phyloP scores from a whole-genome alignment of 2,329 filamentous ascomycete genomes.

The Botrytis sinoallii region DNA sequence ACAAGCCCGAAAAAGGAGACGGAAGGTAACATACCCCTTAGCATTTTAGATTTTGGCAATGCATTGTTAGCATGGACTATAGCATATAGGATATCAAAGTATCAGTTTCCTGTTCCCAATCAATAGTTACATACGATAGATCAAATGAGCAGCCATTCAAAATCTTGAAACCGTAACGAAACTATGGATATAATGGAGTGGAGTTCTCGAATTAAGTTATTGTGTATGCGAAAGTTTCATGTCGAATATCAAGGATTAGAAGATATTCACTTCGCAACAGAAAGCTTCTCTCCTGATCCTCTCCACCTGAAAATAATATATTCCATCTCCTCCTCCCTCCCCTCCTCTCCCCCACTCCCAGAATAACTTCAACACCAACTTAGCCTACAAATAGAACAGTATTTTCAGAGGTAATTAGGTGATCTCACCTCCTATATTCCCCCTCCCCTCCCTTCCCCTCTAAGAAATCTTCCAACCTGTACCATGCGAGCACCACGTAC shows the following conservation, averaged over 20 bases:
- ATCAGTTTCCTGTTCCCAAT: background rate
- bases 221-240: background rate
- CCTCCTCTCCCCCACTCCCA: too few species aligned
- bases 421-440: background rate
- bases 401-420: too few species aligned
- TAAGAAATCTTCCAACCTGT: background rate
- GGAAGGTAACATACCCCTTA: background rate
- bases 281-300: background rate
- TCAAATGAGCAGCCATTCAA: background rate
- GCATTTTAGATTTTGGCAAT: background rate
- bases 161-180: background rate
- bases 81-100: background rate
- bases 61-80: conserved; percentile 1
- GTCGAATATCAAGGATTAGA: background rate
- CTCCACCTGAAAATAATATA: background rate
- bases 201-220: background rate
- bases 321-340: background rate
- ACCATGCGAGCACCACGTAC: background rate
- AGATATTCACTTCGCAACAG: background rate
- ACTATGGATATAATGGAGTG: too few species aligned
- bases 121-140: background rate
- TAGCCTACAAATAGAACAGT: background rate
- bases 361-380: too few species aligned
- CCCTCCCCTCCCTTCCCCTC: rapidly evolving
- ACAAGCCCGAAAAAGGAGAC: background rate